Base-by-base conservation (phyloP, 192 early-diverging fungal genomes). In the Backusella tarrabulga region DNA sequence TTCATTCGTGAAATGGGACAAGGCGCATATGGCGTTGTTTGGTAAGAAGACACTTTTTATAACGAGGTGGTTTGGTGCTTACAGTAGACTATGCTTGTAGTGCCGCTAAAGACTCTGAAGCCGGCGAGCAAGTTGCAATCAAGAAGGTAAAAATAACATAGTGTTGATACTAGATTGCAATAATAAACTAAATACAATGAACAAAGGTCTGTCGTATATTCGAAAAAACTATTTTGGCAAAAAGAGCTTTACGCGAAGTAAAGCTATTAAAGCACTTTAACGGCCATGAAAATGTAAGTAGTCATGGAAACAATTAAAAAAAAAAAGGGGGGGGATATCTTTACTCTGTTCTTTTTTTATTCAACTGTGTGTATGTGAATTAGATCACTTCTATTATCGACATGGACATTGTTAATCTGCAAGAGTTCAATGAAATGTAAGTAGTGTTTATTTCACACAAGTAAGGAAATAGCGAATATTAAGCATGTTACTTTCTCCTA, bases 261-360 rank as follows among this genome's bases (percentile, higher is more conserved):
- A 97, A 98, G 79, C 86, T 97, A 6, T 88, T 98, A 78, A 87
- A 92, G 41, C 95, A 98, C 79, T 94, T 98, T 72, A 94, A 92
- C 79, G 95, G 95, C 44, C 94, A 98, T 79, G 94, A 96, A 72
- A 97, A 97, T 81, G 91, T 93, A 82, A 75, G 78, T 52, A 34
- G 8, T 4, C 14, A 34, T 12, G 36, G 34, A 29, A 74, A 34
- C 21, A 44, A 32, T 32, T 32, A 32, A 26, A 46, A 32, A 32
- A 26, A 35, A n/a, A n/a, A n/a, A n/a, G n/a, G n/a, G n/a, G 35
- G 35, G 34, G 32, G 17, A 21, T 71, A 40, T 38, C 8, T 8
- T 38, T 21, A n/a, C n/a, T 54, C 19, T 54, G 5, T 56, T 56
- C 19, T 23, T 26, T 23, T 60, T 21, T 72, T 12, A 46, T 23